Base-by-base conservation (phyloP, 2,329 filamentous ascomycete species). In the Fusarium palustre region DNA sequence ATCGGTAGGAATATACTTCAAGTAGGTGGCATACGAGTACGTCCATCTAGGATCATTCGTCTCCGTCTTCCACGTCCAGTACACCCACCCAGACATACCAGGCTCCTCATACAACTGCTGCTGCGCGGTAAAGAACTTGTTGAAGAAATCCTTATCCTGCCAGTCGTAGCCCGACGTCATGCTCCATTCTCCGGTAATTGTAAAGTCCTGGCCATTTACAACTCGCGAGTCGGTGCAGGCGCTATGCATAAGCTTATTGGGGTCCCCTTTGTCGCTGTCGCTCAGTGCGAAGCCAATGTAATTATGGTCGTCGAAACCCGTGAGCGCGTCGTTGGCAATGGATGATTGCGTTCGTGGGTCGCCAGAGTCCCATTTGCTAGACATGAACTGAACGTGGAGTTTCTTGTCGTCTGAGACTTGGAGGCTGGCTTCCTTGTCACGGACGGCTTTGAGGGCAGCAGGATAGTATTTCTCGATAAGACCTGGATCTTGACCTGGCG, bases 341-440 rank as follows among this genome's bases (percentile, higher is more conserved):
- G 59, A 46, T 1, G 64, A 55, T 4, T 39, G 33, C 0, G 59
- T 46, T 1, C 67, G 64, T 2, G 68, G 25, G 2, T 68, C 49
- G 3, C 67, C 67, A 2, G 68, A 70, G 22, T 68, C 68, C 67
- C 67, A 70, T 25, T 70, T 70, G 24, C 53, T 61, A 0, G 67
- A 70, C 67, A 70, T 70, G 53, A 70, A 70, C 42, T 70, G 68
- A 1, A 70, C 68, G 16, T 70, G 67, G 0, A 70, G 67, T 22
- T 70, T 68, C 25, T 60, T 61, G 42, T 43, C 49, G 4, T 46
- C 24, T 0, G 55, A 31, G 1, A 70, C 25, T 2, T 46, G 31
- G 0, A 68, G 42, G 0, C 30, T n/a, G 0, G 33, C 12, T 4
- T 70, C 68, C 0, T 53, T 46, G 4, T 70, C 53, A 1, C 68